Evolutionary conservation across 1,139 yeast species (phyloP).

Genomic region (Diutina sp.): DNA sequence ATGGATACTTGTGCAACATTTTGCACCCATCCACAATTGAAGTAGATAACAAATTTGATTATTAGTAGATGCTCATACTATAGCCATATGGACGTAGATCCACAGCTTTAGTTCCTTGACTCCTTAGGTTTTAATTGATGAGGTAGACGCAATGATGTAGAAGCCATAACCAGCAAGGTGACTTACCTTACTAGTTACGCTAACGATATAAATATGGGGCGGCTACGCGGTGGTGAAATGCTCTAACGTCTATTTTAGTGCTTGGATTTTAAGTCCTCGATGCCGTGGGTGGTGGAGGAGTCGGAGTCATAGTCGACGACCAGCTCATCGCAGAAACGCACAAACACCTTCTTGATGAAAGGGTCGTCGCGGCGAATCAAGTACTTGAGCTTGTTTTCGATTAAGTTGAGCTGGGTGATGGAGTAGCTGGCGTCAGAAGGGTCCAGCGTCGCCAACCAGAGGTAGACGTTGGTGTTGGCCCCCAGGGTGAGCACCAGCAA

Average conservation of each 20-base stretch:
- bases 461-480: conserved; percentile 28
- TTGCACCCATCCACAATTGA: too few relatives aligned
- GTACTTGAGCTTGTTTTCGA: conserved; percentile 1
- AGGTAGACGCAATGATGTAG: too few relatives aligned
- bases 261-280: neutral
- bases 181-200: too few relatives aligned
- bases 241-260: neutral
- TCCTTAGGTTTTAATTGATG: too few relatives aligned
- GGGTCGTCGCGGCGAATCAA: conserved; percentile 2
- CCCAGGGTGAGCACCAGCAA: conserved; percentile 56
- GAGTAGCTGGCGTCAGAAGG: neutral
- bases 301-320: conserved; percentile 1
- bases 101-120: too few relatives aligned
- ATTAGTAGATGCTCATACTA: too few relatives aligned
- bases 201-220: too few relatives aligned
- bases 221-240: neutral
- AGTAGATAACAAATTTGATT: too few relatives aligned
- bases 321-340: neutral
- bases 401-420: neutral
- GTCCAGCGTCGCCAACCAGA: neutral
- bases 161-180: too few relatives aligned
- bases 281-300: neutral
- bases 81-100: too few relatives aligned
- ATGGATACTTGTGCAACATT: too few relatives aligned
- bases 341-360: neutral